These are phyloP conservation scores for Pistacia vera DNA, from an alignment of 345 rosid genomes.

Conservation along the genomic window DNA sequence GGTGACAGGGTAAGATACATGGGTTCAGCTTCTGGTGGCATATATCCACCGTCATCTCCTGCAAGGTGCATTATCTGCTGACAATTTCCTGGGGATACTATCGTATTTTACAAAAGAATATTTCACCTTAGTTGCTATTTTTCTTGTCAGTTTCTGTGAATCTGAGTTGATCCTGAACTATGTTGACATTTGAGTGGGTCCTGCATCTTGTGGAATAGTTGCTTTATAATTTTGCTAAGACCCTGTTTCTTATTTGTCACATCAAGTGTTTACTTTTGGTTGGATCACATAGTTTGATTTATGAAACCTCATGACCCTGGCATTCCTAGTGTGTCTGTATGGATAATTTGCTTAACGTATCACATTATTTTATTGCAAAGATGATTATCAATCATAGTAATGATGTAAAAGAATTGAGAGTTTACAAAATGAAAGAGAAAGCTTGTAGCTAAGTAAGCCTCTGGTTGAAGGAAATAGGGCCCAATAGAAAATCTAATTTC, in stretches of 20 bases:
- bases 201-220: not conserved
- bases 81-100: not conserved
- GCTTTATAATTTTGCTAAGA: not conserved
- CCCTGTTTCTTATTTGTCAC: not conserved
- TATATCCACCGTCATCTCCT: conserved; percentile 48
- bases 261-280: not conserved
- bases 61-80: conserved; percentile 45
- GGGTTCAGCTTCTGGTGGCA: conserved; percentile 46
- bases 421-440: too few species aligned
- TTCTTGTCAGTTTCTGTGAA: not conserved
- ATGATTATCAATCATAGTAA: too few species aligned
- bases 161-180: not conserved
- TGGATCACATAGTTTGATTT: not conserved
- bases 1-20: conserved; percentile 79
- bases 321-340: not conserved
- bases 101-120: not conserved
- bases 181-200: not conserved
- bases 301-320: not conserved
- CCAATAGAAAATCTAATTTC: not conserved
- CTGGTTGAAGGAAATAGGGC: not conserved
- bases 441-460: too few species aligned
- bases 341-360: not conserved
- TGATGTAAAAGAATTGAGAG: too few species aligned
- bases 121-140: not conserved
- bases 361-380: not conserved